Conservation (phyloP, 768 basidiomycete species). For the Clitopilus passeckerianus region DNA sequence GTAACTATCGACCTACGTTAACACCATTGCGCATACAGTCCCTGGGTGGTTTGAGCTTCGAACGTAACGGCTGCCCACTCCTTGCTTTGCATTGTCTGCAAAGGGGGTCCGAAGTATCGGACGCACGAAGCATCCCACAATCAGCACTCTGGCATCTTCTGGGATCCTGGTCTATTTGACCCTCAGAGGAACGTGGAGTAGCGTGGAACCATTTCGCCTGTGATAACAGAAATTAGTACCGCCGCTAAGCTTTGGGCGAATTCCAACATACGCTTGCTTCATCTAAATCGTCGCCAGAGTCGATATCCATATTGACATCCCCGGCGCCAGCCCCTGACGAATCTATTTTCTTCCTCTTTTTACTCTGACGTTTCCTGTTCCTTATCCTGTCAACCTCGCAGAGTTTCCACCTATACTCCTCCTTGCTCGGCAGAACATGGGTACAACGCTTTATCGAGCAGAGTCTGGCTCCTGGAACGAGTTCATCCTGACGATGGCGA, state of each 20-base stretch:
- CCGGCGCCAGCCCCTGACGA: background rate
- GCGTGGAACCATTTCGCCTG: slow-evolving; percentile 4
- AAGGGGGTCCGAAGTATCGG: slow-evolving; percentile 8
- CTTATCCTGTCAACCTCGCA: slow-evolving; percentile 27
- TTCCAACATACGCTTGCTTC: background rate
- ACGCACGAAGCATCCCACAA: slow-evolving; percentile 16
- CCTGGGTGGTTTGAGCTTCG: slow-evolving; percentile 3
- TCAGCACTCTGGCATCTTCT: slow-evolving; percentile 17
- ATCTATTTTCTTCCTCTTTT: background rate
- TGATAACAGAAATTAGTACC: too few relatives aligned
- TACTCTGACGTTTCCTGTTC: slow-evolving; percentile 9
- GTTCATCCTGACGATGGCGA: background rate
- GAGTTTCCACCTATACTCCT: slow-evolving; percentile 34
- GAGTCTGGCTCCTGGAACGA: slow-evolving; percentile 28
- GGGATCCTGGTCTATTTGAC: background rate
- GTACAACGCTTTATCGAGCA: slow-evolving; percentile 30
- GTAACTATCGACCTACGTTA: background rate
- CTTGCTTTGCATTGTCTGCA: slow-evolving; percentile 25
- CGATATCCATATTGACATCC: background rate
- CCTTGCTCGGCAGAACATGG: slow-evolving; percentile 26
- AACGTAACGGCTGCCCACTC: slow-evolving; percentile 9
- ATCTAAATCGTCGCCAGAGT: background rate
- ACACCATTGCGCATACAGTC: background rate
- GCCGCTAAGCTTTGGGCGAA: too few relatives aligned
- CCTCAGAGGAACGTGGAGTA: slow-evolving; percentile 2